Evolutionary conservation across 2,329 filamentous ascomycete species (phyloP).

Genomic region (Xylariaceae sp.): DNA sequence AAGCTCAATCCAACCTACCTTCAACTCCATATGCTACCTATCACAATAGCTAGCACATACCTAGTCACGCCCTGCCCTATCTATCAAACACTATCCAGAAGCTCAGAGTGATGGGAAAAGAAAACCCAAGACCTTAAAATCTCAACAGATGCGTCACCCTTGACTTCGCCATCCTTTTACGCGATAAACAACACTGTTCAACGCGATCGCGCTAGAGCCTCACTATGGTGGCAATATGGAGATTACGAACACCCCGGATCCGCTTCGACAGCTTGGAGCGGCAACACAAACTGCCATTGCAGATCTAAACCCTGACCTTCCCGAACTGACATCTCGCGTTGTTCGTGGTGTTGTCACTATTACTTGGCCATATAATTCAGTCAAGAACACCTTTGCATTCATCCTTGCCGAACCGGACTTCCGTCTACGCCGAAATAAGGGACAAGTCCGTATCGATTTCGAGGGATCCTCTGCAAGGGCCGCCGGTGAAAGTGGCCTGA

Average conservation of each 20-base stretch:
- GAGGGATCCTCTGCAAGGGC: conserved; percentile 69
- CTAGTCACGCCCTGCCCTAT: too few relatives aligned
- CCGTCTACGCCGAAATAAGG: conserved; percentile 72
- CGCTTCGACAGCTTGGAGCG: conserved; percentile 24
- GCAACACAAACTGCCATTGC: conserved; percentile 55
- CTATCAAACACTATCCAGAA: too few relatives aligned
- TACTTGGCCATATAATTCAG: conserved; percentile 87
- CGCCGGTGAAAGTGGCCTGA: conserved; percentile 67
- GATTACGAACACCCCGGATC: conserved; percentile 17
- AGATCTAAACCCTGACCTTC: conserved; percentile 53
- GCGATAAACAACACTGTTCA: not conserved
- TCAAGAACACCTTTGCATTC: conserved; percentile 73
- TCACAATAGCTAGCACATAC: too few relatives aligned
- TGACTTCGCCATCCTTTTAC: not conserved
- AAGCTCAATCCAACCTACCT: not conserved
- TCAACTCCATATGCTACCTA: not conserved
- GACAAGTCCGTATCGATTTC: conserved; percentile 81
- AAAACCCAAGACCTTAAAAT: not conserved
- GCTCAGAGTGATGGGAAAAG: too few relatives aligned
- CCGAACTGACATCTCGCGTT: conserved; percentile 44
- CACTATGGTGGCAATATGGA: conserved; percentile 34
- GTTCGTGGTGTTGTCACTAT: conserved; percentile 78
- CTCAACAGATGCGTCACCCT: not conserved
- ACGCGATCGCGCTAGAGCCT: conserved; percentile 12
- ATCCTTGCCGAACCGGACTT: conserved; percentile 85